Base-by-base conservation (phyloP, 1,284 basidiomycete species). In the Trichosporon inkin region DNA sequence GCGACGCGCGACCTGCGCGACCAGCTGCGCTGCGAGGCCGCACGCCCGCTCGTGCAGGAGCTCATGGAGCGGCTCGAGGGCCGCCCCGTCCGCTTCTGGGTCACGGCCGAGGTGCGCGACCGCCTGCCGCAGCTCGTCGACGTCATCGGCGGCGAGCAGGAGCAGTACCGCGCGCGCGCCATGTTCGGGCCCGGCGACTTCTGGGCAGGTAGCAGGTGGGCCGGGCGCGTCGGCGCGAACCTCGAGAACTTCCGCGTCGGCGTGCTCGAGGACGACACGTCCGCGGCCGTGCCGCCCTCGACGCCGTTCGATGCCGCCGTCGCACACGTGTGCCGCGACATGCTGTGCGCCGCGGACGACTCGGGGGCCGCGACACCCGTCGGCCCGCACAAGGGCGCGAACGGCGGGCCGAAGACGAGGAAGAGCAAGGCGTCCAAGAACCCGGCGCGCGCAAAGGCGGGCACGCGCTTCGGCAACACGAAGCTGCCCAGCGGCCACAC, bases 41-140 rank as follows among this genome's bases (percentile, higher is more conserved):
- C 63, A 28, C 73, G 70, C 47, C 73, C 75, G 4, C 57, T 77
- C 11, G 67, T 74, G 6, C 57, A 61, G n/a, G 73, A 77, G 57
- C 62, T 77, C 39, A 60, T 66, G 34, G 64, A 66, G 28, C 67
- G 71, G 10, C 57, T 76, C 1, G 24, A 17, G 1, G 14, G 19
- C 6, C 11, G 49, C 11, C 44, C 56, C 14, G 20, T 67, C 6
- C 67, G 68, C n/a, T 75, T 74, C 62, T 77, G 72, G 71, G 69
- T 71, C 22, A 75, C 74, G 16, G 55, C 64, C 17, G 74, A 77
- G 52, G 75, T 75, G 28, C 63, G 64, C 53, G 66, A 61, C 1
- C 58, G 72, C 17, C 60, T 74, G 24, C 75, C 75, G 17, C 58
- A 52, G 2, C 70, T 77, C 6, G 65, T 73, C 1, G 67, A 77